These are phyloP conservation scores for Salmacisia buchloeana DNA, from an alignment of 1,284 basidiomycete species.

Conservation along the genomic window DNA sequence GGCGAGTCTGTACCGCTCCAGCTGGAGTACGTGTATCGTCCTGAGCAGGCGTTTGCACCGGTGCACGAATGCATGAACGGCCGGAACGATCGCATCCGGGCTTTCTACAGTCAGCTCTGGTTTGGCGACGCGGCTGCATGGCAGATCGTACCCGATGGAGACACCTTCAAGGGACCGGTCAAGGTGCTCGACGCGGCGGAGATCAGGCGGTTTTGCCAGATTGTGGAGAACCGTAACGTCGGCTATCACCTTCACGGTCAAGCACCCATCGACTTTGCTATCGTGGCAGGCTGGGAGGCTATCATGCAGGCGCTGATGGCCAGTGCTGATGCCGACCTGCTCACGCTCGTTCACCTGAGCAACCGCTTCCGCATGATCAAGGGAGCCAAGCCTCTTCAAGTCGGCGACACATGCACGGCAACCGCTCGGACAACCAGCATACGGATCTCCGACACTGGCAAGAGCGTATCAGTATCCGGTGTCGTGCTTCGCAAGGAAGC, in stretches of 20 bases:
- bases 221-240: conserved; percentile 88
- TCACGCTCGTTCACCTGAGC: conserved; percentile 92
- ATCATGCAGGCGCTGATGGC: conserved; percentile 47
- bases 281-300: conserved; percentile 80
- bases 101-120: conserved; percentile 44
- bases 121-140: conserved; percentile 41
- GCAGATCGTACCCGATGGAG: conserved; percentile 25
- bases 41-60: conserved; percentile 80
- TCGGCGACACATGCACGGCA: conserved; percentile 82
- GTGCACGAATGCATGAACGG: conserved; percentile 83
- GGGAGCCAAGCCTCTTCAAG: conserved; percentile 69
- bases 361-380: conserved; percentile 89
- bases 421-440: conserved; percentile 84
- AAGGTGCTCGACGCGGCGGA: conserved; percentile 58
- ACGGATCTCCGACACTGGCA: conserved; percentile 83
- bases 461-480: conserved; percentile 53
- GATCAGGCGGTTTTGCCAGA: conserved; percentile 83
- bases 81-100: conserved; percentile 85
- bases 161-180: conserved; percentile 25
- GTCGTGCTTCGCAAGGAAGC: conserved; percentile 31
- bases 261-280: conserved; percentile 92
- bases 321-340: conserved; percentile 54
- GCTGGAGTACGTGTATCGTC: conserved; percentile 80
- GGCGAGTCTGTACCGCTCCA: conserved; percentile 71
- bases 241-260: conserved; percentile 69